phyloP scores from a whole-genome alignment of 2,329 filamentous ascomycete species.

The Monilinia fructicola region DNA sequence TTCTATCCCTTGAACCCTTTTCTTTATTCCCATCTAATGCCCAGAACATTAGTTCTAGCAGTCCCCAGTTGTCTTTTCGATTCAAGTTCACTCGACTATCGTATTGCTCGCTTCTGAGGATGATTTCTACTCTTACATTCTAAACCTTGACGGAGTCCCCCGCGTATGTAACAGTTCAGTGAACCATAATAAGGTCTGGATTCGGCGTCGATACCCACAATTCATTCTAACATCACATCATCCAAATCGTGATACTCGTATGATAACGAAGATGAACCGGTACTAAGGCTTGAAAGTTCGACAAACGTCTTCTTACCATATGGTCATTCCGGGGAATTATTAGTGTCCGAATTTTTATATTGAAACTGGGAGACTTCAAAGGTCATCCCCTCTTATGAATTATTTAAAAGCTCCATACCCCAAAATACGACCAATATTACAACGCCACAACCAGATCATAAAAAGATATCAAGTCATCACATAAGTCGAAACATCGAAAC shows the following conservation, averaged over 20 bases:
- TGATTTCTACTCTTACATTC: constrained; percentile 8
- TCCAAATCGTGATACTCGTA: constrained; percentile 25
- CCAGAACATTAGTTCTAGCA: background rate
- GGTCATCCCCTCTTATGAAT: background rate
- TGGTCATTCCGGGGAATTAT: constrained; percentile 7
- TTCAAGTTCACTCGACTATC: too few species aligned
- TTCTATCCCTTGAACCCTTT: background rate
- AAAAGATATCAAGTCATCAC: constrained; percentile 15
- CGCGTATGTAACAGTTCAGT: constrained; percentile 8
- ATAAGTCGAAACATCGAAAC: background rate
- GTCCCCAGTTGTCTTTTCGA: constrained; percentile 4
- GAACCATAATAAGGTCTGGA: constrained; percentile 15
- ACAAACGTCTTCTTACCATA: constrained; percentile 12
- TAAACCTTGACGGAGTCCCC: constrained; percentile 21
- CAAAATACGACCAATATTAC: constrained; percentile 14
- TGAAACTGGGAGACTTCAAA: background rate
- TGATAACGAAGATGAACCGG: constrained; percentile 25
- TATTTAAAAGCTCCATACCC: constrained; percentile 21
- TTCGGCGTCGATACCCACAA: constrained; percentile 20
- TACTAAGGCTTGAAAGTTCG: constrained; percentile 21
- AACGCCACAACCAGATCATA: constrained; percentile 21
- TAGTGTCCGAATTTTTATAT: constrained; percentile 12
- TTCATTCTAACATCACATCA: constrained; percentile 24
- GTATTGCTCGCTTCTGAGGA: too few species aligned
- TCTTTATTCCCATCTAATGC: constrained; percentile 13